Conservation (phyloP, 768 basidiomycete genomes). For the Boletus subcaerulescens region DNA sequence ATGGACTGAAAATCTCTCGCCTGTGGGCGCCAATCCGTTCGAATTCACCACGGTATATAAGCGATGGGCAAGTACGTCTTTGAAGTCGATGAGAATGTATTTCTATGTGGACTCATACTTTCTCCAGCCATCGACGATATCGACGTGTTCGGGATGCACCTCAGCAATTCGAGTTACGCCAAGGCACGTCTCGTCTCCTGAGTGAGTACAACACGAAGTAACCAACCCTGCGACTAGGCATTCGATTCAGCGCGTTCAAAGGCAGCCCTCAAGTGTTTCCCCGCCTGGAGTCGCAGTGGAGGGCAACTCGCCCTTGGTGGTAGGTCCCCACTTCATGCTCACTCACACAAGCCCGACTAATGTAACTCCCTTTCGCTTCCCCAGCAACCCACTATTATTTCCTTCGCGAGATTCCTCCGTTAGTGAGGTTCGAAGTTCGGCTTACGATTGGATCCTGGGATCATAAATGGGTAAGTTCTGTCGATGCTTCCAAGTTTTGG, state of each 20-base stretch:
- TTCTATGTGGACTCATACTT: not conserved
- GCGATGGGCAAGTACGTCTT: slow-evolving; percentile 51
- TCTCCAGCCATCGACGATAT: slow-evolving; percentile 63
- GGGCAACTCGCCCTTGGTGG: slow-evolving; percentile 50
- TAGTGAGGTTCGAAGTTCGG: slow-evolving; percentile 60
- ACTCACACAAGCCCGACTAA: not conserved
- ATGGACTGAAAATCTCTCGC: slow-evolving; percentile 49
- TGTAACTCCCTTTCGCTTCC: not conserved
- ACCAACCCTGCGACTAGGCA: slow-evolving; percentile 26
- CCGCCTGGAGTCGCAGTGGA: slow-evolving; percentile 53
- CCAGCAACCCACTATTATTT: slow-evolving; percentile 67
- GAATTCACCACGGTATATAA: slow-evolving; percentile 39
- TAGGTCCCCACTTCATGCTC: not conserved
- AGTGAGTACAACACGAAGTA: not conserved
- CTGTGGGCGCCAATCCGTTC: slow-evolving; percentile 61
- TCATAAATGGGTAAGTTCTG: slow-evolving; percentile 64
- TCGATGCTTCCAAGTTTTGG: not conserved
- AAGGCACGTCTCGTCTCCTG: slow-evolving; percentile 44
- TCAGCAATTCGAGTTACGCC: slow-evolving; percentile 80
- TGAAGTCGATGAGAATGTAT: not conserved
- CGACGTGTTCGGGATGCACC: slow-evolving; percentile 63
- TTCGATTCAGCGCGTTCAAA: slow-evolving; percentile 51
- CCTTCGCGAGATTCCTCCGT: slow-evolving; percentile 66
- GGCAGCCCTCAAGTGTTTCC: slow-evolving; percentile 47
- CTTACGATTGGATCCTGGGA: slow-evolving; percentile 63